phyloP scores from a whole-genome alignment of 305 asterid genomes.

The Solanum aculeatissimum region DNA sequence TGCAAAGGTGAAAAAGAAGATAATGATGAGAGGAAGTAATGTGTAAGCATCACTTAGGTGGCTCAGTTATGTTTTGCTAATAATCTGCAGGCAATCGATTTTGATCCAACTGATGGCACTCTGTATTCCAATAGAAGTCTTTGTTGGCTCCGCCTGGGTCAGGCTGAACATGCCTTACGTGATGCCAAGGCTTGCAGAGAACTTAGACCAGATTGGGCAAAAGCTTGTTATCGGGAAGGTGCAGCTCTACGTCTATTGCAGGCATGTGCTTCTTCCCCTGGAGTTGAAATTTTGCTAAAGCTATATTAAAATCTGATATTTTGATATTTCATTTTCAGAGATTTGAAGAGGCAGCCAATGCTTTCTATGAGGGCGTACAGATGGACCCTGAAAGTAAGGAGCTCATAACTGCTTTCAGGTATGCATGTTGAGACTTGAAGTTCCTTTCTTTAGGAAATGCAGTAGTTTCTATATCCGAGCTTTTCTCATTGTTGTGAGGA shows the following conservation, averaged over 20 bases:
- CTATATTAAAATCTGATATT: background rate
- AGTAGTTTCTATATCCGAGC: background rate
- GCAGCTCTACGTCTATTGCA: conserved; percentile 78
- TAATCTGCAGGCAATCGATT: conserved; percentile 67
- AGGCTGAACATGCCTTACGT: conserved; percentile 74
- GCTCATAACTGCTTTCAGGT: conserved; percentile 89
- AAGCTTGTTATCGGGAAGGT: conserved; percentile 94
- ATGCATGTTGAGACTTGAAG: background rate
- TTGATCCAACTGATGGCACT: conserved; percentile 73
- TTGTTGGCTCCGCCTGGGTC: conserved; percentile 84
- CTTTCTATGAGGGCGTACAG: conserved; percentile 80
- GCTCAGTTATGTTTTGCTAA: background rate
- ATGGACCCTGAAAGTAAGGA: conserved; percentile 82
- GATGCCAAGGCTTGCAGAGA: conserved; percentile 79
- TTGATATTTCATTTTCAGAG: conserved; percentile 30
- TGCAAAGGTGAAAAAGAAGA: background rate
- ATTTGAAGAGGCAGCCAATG: conserved; percentile 91
- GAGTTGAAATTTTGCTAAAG: background rate
- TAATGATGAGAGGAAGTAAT: background rate
- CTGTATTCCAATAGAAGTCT: conserved; percentile 85
- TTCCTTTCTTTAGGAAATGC: background rate
- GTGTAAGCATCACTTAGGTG: background rate
- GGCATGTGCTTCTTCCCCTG: conserved; percentile 19
- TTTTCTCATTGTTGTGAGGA: background rate
- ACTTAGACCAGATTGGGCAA: conserved; percentile 93